A percentile compares a stretch with the other conserved stretches of the same genome.
These are phyloP conservation scores for Pseudogymnoascus sp. DNA, from an alignment of 2,329 filamentous ascomycete genomes.

Conservation along the genomic window DNA sequence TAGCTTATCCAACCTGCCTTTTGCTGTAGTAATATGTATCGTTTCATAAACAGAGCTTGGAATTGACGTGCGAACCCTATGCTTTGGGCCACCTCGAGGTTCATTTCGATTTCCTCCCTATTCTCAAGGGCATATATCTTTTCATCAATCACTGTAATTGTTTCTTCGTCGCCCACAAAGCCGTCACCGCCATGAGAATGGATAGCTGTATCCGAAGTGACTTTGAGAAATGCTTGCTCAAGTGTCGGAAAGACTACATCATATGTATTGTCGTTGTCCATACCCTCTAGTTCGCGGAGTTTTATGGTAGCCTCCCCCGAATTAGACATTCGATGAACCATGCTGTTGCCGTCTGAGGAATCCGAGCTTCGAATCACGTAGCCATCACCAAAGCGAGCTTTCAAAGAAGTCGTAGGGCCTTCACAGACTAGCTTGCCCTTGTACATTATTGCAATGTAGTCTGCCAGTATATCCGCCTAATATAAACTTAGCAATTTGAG, in stretches of 20 bases:
- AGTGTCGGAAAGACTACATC: conserved; percentile 57
- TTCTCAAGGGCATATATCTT: conserved; percentile 22
- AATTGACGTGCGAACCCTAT: conserved; percentile 50
- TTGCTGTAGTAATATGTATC: conserved; percentile 49
- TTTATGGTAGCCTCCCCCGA: conserved; percentile 49
- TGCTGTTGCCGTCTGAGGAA: conserved; percentile 12
- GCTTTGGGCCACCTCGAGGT: conserved; percentile 45
- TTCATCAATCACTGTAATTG: conserved; percentile 17
- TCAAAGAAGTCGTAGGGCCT: conserved; percentile 56
- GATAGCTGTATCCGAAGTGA: conserved; percentile 47
- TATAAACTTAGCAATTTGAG: background rate
- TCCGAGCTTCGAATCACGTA: conserved; percentile 36
- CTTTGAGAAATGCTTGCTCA: conserved; percentile 61
- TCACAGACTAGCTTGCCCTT: conserved; percentile 56
- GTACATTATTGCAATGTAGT: conserved; percentile 58
- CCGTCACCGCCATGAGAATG: conserved; percentile 22
- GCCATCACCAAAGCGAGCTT: conserved; percentile 52
- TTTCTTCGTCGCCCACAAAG: conserved; percentile 19
- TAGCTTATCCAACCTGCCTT: conserved; percentile 50
- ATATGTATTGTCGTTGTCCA: conserved; percentile 47
- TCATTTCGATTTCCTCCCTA: conserved; percentile 21
- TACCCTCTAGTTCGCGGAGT: conserved; percentile 45
- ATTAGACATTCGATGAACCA: conserved; percentile 29
- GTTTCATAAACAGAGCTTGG: conserved; percentile 52
- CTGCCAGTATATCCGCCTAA: conserved; percentile 53